phyloP scores from a whole-genome alignment of 345 rosid genomes.

The Hibiscus mutabilis region DNA sequence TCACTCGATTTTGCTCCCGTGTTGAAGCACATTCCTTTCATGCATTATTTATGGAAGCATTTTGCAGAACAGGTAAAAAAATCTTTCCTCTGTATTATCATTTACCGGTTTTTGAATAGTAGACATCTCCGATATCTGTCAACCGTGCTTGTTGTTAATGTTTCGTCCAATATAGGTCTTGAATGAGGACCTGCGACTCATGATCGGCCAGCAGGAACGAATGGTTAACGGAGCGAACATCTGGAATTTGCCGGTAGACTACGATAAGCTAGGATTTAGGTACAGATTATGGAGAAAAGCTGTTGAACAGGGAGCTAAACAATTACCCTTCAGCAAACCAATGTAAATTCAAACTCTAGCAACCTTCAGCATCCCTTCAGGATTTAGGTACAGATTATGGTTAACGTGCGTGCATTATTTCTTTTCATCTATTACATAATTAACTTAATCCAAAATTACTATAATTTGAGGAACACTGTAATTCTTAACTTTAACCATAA shows the following conservation, averaged over 20 bases:
- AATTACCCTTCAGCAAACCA: slow-evolving; percentile 48
- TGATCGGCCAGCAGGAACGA: slow-evolving; percentile 88
- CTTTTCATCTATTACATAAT: no score
- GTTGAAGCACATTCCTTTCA: slow-evolving; percentile 72
- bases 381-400: no score
- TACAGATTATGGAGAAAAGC: slow-evolving; percentile 86
- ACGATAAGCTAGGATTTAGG: slow-evolving; percentile 90
- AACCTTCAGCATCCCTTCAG: no score
- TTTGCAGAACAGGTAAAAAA: slow-evolving; percentile 68
- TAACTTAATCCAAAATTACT: no score
- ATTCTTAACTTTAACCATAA: no score
- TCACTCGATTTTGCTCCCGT: slow-evolving; percentile 91
- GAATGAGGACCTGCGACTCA: slow-evolving; percentile 82
- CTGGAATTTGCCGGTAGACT: slow-evolving; percentile 81
- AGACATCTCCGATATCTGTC: not conserved
- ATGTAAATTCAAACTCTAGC: slow-evolving; percentile 8
- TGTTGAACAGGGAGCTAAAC: slow-evolving; percentile 56
- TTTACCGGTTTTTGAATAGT: not conserved
- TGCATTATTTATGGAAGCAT: slow-evolving; percentile 79
- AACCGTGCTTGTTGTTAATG: not conserved
- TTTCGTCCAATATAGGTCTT: slow-evolving; percentile 58
- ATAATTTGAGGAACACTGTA: no score
- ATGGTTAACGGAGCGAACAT: slow-evolving; percentile 82
- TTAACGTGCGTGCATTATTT: no score
- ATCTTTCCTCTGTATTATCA: not conserved